Percentiles rank a stretch among this genome's conserved stretches.
phyloP scores from a whole-genome alignment of 345 rosid species.

The Sisymbrium altissimum region DNA sequence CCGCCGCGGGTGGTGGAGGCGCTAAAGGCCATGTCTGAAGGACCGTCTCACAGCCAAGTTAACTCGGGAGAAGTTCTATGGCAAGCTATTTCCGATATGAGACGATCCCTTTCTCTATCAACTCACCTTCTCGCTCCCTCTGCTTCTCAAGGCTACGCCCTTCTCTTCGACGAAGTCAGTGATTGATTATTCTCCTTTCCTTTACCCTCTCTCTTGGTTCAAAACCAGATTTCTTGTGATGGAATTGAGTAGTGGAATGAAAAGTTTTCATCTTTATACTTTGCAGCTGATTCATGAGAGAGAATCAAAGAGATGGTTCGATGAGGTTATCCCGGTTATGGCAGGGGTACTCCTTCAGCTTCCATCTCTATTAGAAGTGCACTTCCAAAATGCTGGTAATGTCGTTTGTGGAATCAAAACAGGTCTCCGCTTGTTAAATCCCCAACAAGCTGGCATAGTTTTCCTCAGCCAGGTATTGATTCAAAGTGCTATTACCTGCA shows the following conservation, averaged over 20 bases:
- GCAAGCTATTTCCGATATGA: conserved; percentile 51
- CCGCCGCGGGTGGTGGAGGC: conserved; percentile 59
- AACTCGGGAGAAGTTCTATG: conserved; percentile 60
- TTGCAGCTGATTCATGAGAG: conserved; percentile 49
- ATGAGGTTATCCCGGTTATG: conserved; percentile 57
- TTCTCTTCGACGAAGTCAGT: conserved; percentile 79
- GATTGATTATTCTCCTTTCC: neutral
- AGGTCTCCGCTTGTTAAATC: conserved; percentile 57
- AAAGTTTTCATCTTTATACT: neutral
- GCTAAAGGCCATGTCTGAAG: conserved; percentile 55
- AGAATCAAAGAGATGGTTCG: conserved; percentile 63
- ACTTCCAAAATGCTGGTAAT: conserved; percentile 49
- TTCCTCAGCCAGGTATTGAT: conserved; percentile 71
- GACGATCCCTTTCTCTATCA: conserved; percentile 46
- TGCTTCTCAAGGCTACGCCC: conserved; percentile 53
- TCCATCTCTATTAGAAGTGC: conserved; percentile 64
- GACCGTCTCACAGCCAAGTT: conserved; percentile 60
- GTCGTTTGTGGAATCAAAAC: conserved; percentile 33
- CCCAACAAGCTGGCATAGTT: conserved; percentile 70
- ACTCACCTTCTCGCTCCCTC: conserved; percentile 41
- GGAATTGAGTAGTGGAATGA: neutral
- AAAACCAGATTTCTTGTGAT: neutral
- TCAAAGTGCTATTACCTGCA: neutral
- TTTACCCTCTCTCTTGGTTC: neutral
- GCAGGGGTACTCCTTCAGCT: conserved; percentile 60